These are phyloP conservation scores for Malassezia restricta DNA, from an alignment of 1,284 basidiomycete species.

Conservation along the genomic window DNA sequence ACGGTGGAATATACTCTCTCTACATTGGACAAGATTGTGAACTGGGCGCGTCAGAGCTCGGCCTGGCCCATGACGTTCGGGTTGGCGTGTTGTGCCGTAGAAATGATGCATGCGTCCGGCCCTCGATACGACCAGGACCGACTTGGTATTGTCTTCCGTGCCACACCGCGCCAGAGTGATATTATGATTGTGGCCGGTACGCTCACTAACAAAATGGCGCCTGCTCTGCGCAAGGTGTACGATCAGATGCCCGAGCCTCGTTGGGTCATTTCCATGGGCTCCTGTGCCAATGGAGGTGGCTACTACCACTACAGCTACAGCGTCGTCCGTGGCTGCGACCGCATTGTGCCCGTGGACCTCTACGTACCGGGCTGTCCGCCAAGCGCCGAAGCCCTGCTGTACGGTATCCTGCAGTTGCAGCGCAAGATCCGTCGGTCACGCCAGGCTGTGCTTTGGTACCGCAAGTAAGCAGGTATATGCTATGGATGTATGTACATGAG, in stretches of 20 bases:
- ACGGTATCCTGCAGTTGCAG: slow-evolving; percentile 66
- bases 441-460: slow-evolving; percentile 77
- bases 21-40: slow-evolving; percentile 88
- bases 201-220: slow-evolving; percentile 99
- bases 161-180: slow-evolving; percentile 89
- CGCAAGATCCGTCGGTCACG: slow-evolving; percentile 88
- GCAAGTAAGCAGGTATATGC: slow-evolving; percentile 27
- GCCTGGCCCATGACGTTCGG: slow-evolving; percentile 99
- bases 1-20: slow-evolving; percentile 94
- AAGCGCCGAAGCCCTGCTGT: slow-evolving; percentile 71
- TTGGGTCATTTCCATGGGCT: slow-evolving; percentile 99
- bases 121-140: slow-evolving; percentile 98
- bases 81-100: slow-evolving; percentile 95
- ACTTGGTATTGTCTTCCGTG: slow-evolving; percentile 94
- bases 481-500: background rate
- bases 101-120: slow-evolving; percentile 83
- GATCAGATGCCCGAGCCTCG: slow-evolving; percentile 46
- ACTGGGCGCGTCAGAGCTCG: slow-evolving; percentile 93
- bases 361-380: slow-evolving; percentile 69
- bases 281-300: slow-evolving; percentile 94
- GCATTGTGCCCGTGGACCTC: slow-evolving; percentile 95
- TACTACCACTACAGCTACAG: slow-evolving; percentile 95
- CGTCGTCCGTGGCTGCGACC: slow-evolving; percentile 96
- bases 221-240: slow-evolving; percentile 47
- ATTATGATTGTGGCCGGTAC: slow-evolving; percentile 99